Evolutionary conservation across 2,329 filamentous ascomycete species (phyloP), one percentile per base, ranked within the genome.

Genomic region (Aspergillus sp.): DNA sequence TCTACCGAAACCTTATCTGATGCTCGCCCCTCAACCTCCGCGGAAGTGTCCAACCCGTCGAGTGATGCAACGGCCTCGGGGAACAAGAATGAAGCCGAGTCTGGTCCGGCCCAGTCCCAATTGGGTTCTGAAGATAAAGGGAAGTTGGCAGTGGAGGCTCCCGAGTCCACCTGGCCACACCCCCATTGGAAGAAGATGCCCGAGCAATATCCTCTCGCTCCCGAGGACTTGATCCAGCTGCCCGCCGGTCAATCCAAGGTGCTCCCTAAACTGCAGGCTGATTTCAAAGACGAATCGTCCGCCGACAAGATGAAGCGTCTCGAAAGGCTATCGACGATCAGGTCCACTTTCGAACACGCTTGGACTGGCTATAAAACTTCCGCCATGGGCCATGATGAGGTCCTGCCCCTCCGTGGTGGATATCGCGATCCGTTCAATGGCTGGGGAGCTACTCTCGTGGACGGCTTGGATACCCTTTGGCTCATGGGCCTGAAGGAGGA

Each of bases 401-500:
- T 98, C 15, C 83, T 79, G 48, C 95, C 95, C 2, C 81, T 94
- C 8, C 84, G 86, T 30, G 88, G 88, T 54, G 80, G 78, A 13
- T 86, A 81, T 64, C 85, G 86, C 17, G 90, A 97, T 71, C 91
- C 92, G 0, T 98, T 98, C 75, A 94, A 92, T 71, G 91, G 90
- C 53, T 96, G 92, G 92, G 90, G 90, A 17, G 92, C 92, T 15
- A 96, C 92, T 0, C 74, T 96, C 62, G 90, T 96, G 5, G 92
- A 96, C 78, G 81, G 86, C 1, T 78, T 94, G 54, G 92, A 96
- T 71, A 93, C 91, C 0, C 80, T 96, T 2, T 96, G 90, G 90
- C 93, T 96, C 67, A 92, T 94, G 84, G 91, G 86, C 25, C 71
- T 96, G 72, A 84, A 85, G 68, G 83, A 89, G 0, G 91, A 96